These are phyloP conservation scores for Calonectria honghensis DNA, from an alignment of 2,329 filamentous ascomycete genomes.

Conservation along the genomic window DNA sequence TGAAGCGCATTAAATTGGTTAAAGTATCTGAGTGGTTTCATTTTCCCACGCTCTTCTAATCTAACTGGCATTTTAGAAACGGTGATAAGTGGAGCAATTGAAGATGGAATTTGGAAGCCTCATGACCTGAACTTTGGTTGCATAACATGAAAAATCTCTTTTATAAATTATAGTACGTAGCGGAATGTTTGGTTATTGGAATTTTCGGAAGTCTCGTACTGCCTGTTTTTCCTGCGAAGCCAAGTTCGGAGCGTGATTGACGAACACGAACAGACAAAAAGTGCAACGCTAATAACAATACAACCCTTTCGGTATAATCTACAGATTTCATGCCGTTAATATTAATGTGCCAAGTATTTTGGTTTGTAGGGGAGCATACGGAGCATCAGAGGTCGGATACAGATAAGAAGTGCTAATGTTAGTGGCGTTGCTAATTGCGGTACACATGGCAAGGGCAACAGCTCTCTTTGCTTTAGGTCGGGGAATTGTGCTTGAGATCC, in stretches of 20 bases:
- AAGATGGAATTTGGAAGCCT: no score
- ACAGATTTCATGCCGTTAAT: not conserved
- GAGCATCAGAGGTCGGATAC: slow-evolving; percentile 1
- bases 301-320: slow-evolving; percentile 3
- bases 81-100: no score
- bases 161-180: not conserved
- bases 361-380: not conserved
- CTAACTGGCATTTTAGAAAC: no score
- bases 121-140: not conserved
- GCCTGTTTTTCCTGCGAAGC: not conserved
- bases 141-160: not conserved
- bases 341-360: no score
- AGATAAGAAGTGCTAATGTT: slow-evolving; percentile 15
- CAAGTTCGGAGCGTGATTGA: not conserved
- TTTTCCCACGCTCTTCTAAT: no score
- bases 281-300: not conserved
- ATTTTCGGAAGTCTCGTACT: not conserved
- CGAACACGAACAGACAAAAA: not conserved
- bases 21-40: no score
- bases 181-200: not conserved
- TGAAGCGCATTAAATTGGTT: not conserved
- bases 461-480: slow-evolving; percentile 13
- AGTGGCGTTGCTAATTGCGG: slow-evolving; percentile 6
- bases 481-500: slow-evolving; percentile 10
- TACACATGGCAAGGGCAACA: slow-evolving; percentile 5